Evolutionary conservation across 2,329 filamentous ascomycete species (phyloP).

Genomic region (Penicillium fuscoglaucum): DNA sequence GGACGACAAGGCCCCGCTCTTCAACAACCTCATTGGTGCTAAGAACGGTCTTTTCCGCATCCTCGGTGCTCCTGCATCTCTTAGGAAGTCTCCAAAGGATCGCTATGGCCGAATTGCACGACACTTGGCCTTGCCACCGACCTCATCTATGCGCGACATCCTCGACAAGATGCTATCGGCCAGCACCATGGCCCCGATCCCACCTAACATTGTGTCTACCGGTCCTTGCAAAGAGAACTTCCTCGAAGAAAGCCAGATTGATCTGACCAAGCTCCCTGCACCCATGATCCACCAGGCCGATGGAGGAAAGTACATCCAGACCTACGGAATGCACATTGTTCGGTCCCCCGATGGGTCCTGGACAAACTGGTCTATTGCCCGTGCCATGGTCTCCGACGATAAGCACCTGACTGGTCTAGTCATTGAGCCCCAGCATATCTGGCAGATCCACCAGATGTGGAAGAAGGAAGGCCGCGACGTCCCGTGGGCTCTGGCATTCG

Average conservation of each 20-base stretch:
- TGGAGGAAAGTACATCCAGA: conserved; percentile 54
- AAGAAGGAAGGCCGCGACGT: conserved; percentile 47
- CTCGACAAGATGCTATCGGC: conserved; percentile 10
- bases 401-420: conserved; percentile 46
- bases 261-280: conserved; percentile 45
- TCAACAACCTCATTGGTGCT: conserved; percentile 53
- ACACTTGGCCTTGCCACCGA: conserved; percentile 1
- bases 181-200: not conserved
- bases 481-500: conserved; percentile 51
- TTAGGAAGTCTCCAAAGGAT: conserved; percentile 31
- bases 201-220: conserved; percentile 28
- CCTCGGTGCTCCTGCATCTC: conserved; percentile 46
- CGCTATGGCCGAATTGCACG: conserved; percentile 26
- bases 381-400: conserved; percentile 51
- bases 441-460: conserved; percentile 51
- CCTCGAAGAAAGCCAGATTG: conserved; percentile 43
- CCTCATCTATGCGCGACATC: conserved; percentile 17
- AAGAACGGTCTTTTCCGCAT: conserved; percentile 52
- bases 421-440: conserved; percentile 50
- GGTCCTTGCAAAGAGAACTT: conserved; percentile 49
- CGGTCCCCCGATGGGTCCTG: conserved; percentile 49
- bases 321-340: conserved; percentile 52
- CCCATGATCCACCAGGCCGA: conserved; percentile 49
- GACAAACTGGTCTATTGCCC: conserved; percentile 45
- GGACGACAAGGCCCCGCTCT: conserved; percentile 51